Conservation (phyloP, 192 early-diverging fungal species). For the Spizellomyces sp. region DNA sequence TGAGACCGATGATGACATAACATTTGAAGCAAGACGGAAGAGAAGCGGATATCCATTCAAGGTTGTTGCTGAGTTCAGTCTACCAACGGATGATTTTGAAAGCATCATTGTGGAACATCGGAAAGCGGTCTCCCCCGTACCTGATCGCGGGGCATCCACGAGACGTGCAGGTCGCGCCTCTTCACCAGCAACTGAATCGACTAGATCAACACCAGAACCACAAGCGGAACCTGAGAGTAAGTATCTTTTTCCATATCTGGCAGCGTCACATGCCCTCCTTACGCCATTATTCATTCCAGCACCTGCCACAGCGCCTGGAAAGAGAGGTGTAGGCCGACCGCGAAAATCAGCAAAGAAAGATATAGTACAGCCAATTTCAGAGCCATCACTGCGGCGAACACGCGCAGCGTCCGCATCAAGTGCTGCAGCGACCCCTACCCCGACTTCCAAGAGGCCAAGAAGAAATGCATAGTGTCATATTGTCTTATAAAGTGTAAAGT, state of each 20-base stretch:
- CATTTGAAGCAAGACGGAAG: constrained; percentile 12
- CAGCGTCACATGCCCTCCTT: background rate
- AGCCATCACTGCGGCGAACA: constrained; percentile 22
- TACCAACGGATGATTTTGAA: constrained; percentile 34
- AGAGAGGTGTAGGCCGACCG: constrained; percentile 23
- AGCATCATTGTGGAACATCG: constrained; percentile 20
- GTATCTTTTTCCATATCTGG: background rate
- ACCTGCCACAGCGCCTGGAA: constrained; percentile 17
- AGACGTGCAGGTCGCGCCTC: background rate
- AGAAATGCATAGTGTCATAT: constrained; percentile 14
- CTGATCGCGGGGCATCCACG: background rate
- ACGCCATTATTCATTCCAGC: background rate
- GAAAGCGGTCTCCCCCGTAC: constrained; percentile 14
- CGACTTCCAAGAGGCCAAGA: constrained; percentile 19
- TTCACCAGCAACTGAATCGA: background rate
- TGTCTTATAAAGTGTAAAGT: background rate
- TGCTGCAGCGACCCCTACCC: constrained; percentile 10
- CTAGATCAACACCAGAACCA: constrained; percentile 8
- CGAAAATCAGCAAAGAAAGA: constrained; percentile 22
- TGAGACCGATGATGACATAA: constrained; percentile 31
- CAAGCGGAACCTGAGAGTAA: background rate
- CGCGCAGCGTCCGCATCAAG: constrained; percentile 6
- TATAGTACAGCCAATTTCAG: background rate
- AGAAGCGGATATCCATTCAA: constrained; percentile 33
- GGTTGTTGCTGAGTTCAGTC: constrained; percentile 22